Base-by-base conservation (phyloP, 768 basidiomycete species). In the Scleroderma bovista region DNA sequence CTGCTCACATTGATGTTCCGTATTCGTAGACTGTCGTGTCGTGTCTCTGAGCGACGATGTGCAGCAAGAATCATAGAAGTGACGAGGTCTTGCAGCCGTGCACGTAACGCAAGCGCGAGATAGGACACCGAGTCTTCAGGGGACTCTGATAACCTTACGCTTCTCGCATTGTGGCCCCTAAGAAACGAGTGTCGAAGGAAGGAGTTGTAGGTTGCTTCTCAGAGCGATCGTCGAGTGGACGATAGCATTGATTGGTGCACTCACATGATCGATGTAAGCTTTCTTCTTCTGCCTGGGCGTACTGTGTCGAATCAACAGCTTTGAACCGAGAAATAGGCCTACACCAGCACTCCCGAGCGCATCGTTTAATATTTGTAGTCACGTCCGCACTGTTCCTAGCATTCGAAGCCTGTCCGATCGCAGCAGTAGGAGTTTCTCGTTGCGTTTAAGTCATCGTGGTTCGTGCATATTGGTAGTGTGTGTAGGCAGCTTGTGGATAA, bases 321-420 rank as follows among this genome's bases (percentile, higher is more conserved):
- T 17, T 33, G 20, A n/a, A 33, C 37, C 12, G 36, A 40, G 24
- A 26, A 17, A 20, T 32, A 12, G 13, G 15, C 75, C 90, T 6
- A 93, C 88, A 11, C 90, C 89, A 7, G 88, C 89, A 60, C 88
- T 89, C 5, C 88, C 90, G 2, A 93, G 69, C 4, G 88, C 90
- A 57, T 93, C 89, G 49, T 89, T 91, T 39, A 93, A 60, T 7
- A 84, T 87, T 12, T n/a, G n/a, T n/a, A n/a, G 88, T 80, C 31
- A 91, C 78, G 58, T 91, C 88, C 3, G 82, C 68, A 3, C 80
- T 81, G 56, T 86, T 71, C 1, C 68, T 69, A 39, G 63, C 65
- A 34, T 54, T 68, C n/a, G n/a, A n/a, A n/a, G 34, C 34, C 34
- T 36, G 34, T 13, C 64, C 46, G n/a, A 58, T 54, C 6, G 60